Percentiles rank a stretch among this genome's conserved stretches.
Conservation (phyloP, 177 flowering plant species). For the Vitis hybrid region DNA sequence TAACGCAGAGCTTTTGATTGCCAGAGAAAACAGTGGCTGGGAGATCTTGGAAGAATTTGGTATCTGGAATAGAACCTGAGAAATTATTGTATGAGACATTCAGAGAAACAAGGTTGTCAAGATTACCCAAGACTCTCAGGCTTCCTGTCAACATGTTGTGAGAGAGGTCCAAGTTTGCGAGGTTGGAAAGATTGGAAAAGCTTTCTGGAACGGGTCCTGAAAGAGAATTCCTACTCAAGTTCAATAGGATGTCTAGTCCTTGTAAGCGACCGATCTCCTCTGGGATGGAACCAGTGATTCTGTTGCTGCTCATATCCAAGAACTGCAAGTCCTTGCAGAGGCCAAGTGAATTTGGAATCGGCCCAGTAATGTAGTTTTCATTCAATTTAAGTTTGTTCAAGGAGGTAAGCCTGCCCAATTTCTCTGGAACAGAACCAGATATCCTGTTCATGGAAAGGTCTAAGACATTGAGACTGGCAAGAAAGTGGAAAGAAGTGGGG, state of each 20-base stretch:
- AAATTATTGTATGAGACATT: conserved; percentile 62
- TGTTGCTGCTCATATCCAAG: conserved; percentile 61
- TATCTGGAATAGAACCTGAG: conserved; percentile 54
- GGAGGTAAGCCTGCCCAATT: conserved; percentile 41
- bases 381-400: conserved; percentile 50
- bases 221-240: conserved; percentile 60
- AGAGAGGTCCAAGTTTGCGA: conserved; percentile 58
- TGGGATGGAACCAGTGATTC: conserved; percentile 48
- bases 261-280: conserved; percentile 47
- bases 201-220: conserved; percentile 52
- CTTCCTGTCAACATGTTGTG: conserved; percentile 60
- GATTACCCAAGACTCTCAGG: conserved; percentile 36
- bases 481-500: conserved; percentile 42
- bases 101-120: conserved; percentile 56
- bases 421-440: conserved; percentile 49
- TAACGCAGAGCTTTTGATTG: conserved; percentile 42
- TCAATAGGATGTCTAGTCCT: conserved; percentile 52
- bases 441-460: conserved; percentile 58
- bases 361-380: conserved; percentile 49
- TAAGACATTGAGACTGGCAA: conserved; percentile 42
- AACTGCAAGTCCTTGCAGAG: conserved; percentile 54
- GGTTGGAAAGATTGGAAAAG: conserved; percentile 52
- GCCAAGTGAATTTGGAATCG: conserved; percentile 53
- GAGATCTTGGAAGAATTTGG: conserved; percentile 48
- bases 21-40: conserved; percentile 34